These are phyloP conservation scores for Pleodorina starrii DNA, from an alignment of 139 green algal genomes.

Conservation along the genomic window DNA sequence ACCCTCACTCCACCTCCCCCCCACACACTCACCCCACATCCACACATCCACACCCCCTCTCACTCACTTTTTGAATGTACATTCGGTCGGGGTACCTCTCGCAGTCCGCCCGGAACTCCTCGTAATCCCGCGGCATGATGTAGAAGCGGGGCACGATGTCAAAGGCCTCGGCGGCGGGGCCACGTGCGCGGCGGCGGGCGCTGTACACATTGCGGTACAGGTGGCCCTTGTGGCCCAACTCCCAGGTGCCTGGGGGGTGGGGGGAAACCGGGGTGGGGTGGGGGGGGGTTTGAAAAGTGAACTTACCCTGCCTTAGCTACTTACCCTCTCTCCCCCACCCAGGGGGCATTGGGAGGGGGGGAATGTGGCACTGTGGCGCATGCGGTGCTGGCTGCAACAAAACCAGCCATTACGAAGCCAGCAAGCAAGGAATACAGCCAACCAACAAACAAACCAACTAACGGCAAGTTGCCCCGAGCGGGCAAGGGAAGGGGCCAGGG, in stretches of 20 bases:
- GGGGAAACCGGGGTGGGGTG: not conserved
- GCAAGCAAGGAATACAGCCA: no score
- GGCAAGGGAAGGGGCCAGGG: no score
- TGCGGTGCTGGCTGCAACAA: no score
- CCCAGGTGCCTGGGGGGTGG: conserved; percentile 72
- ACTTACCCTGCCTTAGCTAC: no score
- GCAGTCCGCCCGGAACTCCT: conserved; percentile 69
- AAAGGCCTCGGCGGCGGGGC: conserved; percentile 55
- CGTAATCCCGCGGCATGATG: conserved; percentile 72
- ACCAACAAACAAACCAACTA: no score
- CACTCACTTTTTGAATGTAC: conserved; percentile 59
- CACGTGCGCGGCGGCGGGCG: not conserved
- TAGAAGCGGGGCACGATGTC: conserved; percentile 78
- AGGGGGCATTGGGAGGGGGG: no score
- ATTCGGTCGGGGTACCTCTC: conserved; percentile 61
- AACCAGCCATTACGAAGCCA: no score
- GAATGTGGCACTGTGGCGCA: no score
- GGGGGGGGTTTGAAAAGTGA: not conserved
- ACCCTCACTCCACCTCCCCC: not conserved
- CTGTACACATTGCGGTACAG: conserved; percentile 71
- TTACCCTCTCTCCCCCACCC: no score
- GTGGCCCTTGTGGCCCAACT: conserved; percentile 81
- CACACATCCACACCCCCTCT: no score
- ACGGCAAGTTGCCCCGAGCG: no score
- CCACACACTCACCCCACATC: no score